Evolutionary conservation across 208 protist species (phyloP).

Genomic region (Trypanosoma theileri): DNA sequence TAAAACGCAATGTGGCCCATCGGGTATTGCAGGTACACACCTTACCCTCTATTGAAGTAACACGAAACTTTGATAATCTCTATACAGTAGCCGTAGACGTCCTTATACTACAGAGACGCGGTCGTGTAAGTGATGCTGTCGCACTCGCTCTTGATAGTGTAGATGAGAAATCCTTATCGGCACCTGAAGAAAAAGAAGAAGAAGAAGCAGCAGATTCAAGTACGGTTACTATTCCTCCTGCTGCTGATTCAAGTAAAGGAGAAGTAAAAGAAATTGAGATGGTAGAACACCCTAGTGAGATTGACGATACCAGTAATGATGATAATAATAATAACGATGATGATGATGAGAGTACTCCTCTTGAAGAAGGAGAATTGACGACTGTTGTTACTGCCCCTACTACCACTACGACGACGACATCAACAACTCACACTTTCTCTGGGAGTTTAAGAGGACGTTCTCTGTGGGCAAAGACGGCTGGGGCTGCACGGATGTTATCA

Average conservation of each 20-base stretch:
- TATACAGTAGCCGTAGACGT: conserved; percentile 56
- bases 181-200: no score
- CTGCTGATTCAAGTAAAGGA: not conserved
- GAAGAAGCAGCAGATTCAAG: no score
- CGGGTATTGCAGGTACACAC: conserved; percentile 67
- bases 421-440: not conserved
- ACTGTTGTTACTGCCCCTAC: not conserved
- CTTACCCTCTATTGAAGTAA: conserved; percentile 54
- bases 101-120: conserved; percentile 20
- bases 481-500: conserved; percentile 46
- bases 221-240: not conserved
- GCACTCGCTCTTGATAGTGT: conserved; percentile 30
- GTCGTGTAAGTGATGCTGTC: conserved; percentile 34
- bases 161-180: conserved; percentile 12
- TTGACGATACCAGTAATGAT: not conserved
- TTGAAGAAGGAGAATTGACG: not conserved
- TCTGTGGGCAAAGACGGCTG: conserved; percentile 53
- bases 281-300: not conserved
- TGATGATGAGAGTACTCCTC: not conserved
- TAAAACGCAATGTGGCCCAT: conserved; percentile 60
- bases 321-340: not conserved
- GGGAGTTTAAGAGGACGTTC: not conserved
- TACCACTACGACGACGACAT: no score
- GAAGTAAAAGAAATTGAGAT: not conserved
- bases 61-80: conserved; percentile 60